Conservation (phyloP, 148 eudicot genomes). For the Vaccinium corymbosum region DNA sequence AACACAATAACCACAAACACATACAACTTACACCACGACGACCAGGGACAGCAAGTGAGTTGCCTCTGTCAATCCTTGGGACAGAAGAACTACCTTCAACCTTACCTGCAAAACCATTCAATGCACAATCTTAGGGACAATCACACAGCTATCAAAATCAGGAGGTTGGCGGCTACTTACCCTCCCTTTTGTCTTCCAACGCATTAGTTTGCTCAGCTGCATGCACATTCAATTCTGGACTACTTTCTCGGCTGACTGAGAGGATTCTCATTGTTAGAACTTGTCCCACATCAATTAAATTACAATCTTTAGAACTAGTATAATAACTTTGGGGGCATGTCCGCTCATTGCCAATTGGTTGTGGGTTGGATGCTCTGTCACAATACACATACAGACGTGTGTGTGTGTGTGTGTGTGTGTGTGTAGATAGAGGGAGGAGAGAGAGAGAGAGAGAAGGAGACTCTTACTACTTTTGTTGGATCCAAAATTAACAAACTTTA, state of each 20-base stretch:
- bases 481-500: neutral
- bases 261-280: slow-evolving; percentile 16
- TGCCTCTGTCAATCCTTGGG: slow-evolving; percentile 24
- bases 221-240: slow-evolving; percentile 32
- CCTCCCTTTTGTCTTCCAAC: slow-evolving; percentile 30
- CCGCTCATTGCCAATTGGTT: neutral
- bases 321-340: neutral
- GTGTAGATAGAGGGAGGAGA: neutral
- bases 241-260: slow-evolving; percentile 55
- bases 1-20: slow-evolving; percentile 39
- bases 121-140: slow-evolving; percentile 7
- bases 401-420: neutral
- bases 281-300: neutral
- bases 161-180: slow-evolving; percentile 19
- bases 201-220: slow-evolving; percentile 23
- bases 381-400: neutral
- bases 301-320: neutral
- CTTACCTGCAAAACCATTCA: slow-evolving; percentile 41
- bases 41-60: slow-evolving; percentile 33
- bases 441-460: neutral
- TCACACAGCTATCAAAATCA: slow-evolving; percentile 1
- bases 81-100: slow-evolving; percentile 30
- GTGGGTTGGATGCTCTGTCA: neutral
- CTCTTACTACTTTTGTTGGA: neutral
- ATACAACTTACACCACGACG: slow-evolving; percentile 81